These are phyloP conservation scores for Backusella macrospora DNA, from an alignment of 192 early-diverging fungal genomes.

Conservation along the genomic window DNA sequence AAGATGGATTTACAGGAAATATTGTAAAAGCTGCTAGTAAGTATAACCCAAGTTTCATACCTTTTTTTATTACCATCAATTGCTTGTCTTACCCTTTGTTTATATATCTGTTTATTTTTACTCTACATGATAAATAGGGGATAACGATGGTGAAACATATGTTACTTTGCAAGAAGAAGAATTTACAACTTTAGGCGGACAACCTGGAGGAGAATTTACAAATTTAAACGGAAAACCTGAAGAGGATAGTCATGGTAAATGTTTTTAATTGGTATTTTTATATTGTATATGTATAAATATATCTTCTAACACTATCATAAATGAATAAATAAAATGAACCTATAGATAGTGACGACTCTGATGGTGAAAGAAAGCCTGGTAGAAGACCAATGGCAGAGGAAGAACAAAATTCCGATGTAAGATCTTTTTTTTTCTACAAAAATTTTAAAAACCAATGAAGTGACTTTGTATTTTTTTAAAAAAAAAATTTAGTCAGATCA, in stretches of 20 bases:
- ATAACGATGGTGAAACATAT: constrained; percentile 17
- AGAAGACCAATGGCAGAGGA: constrained; percentile 20
- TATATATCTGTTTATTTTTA: not conserved
- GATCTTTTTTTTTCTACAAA: not conserved
- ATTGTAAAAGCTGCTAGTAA: constrained; percentile 20
- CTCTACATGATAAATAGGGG: not conserved
- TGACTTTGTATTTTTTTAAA: no score
- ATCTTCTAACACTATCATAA: not conserved
- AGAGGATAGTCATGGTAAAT: not conserved
- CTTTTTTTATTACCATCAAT: not conserved
- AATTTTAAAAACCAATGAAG: not conserved
- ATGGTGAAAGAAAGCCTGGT: constrained; percentile 7
- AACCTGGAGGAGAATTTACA: constrained; percentile 1
- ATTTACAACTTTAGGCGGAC: not conserved
- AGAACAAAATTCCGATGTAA: constrained; percentile 17
- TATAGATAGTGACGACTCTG: not conserved
- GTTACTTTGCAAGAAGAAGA: constrained; percentile 22
- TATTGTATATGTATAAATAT: not conserved
- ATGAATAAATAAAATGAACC: not conserved
- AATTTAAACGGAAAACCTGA: not conserved
- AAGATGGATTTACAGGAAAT: constrained; percentile 8
- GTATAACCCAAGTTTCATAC: not conserved
- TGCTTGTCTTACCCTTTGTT: not conserved
- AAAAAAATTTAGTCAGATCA: constrained; percentile 34
- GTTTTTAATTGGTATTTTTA: not conserved